Conservation (phyloP, 345 rosid genomes). For the Camelina neglecta region DNA sequence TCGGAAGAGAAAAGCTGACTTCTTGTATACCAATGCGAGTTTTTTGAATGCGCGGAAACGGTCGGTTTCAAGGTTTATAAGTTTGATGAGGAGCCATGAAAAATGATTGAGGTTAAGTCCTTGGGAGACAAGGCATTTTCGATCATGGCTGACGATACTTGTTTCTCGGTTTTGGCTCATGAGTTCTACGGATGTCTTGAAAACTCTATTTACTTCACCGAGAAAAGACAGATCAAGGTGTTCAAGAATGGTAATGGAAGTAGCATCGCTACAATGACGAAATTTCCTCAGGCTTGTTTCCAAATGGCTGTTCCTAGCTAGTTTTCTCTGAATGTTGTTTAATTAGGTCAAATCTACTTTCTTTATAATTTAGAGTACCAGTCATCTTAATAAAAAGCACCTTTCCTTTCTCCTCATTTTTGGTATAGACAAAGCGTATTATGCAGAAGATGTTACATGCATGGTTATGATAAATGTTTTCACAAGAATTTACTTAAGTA, state of each 20-base stretch:
- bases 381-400: background rate
- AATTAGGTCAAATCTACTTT: background rate
- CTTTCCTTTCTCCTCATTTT: too few species aligned
- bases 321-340: background rate
- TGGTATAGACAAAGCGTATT: too few species aligned
- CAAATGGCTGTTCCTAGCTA: background rate
- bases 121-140: constrained; percentile 36
- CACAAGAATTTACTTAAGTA: too few species aligned
- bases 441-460: too few species aligned
- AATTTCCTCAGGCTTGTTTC: background rate
- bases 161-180: constrained; percentile 39
- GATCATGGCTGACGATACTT: constrained; percentile 29
- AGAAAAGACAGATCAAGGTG: background rate
- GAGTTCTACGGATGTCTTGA: constrained; percentile 21
- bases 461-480: too few species aligned
- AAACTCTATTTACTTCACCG: constrained; percentile 30
- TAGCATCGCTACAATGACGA: background rate
- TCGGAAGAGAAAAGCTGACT: background rate
- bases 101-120: constrained; percentile 39
- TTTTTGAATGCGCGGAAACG: background rate
- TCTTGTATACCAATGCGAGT: too few species aligned
- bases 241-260: background rate
- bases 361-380: background rate
- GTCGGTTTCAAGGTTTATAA: constrained; percentile 44
- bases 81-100: constrained; percentile 40